Evolutionary conservation across 148 eudicot genomes (phyloP), one percentile per base, ranked within the genome.

Genomic region (Persicaria tinctoria): DNA sequence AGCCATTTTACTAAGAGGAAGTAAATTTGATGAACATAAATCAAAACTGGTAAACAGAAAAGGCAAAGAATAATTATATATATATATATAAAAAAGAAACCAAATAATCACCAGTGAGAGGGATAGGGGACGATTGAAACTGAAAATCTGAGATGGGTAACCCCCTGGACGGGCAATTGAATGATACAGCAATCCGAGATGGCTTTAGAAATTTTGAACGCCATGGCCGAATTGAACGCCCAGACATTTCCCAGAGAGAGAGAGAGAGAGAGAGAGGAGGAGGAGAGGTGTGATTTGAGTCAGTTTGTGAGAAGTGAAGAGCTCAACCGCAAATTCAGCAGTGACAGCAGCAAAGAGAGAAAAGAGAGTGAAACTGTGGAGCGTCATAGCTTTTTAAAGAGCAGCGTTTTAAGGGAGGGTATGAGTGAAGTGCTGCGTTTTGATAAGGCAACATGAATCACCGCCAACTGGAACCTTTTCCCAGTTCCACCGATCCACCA

Each of bases 181-280:
- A 38, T 12, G 47, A 38, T 41, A 66, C 18, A 8, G 70, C 44
- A 66, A 66, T 66, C 47, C 70, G 70, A 41, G 70, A 66, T 1
- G 70, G 44, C 16, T 46, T 38, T 13, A 38, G 70, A 66, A 44
- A 66, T 16, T 66, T 66, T 14, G 70, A 66, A 14, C 70, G 47
- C 70, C 70, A 66, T 66, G 70, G 70, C 70, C 70, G 70, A 66
- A 12, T 66, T 47, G 70, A 66, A 41, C 44, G 70, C 18, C 48
- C 70, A 66, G 70, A 47, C 70, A 66, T 66, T 44, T 44, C 69
- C 38, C 47, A 66, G 18, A 41, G 18, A 17, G 38, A 32, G 38
- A 32, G 38, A 41, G 70, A 38, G n/a, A 66, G 18, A 41, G 18
- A 17, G 41, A 66, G 41, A 3, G 7, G 38, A 57, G 17, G 18